These are phyloP conservation scores for Fusarium napiforme DNA, from an alignment of 2,329 filamentous ascomycete genomes.

Conservation along the genomic window DNA sequence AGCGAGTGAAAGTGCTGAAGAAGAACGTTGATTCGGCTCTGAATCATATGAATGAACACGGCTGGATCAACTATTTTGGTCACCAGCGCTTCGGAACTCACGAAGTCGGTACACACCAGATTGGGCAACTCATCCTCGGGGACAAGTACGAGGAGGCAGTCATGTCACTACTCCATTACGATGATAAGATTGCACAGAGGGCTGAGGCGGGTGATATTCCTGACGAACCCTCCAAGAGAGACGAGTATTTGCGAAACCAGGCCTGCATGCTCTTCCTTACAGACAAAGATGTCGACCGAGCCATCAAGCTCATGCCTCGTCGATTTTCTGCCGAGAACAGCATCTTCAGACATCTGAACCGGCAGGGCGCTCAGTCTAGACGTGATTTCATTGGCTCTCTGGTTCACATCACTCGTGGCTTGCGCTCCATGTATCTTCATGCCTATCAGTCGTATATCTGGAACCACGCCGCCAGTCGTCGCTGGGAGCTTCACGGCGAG, in stretches of 20 bases:
- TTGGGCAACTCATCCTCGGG: slow-evolving; percentile 86
- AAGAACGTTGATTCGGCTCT: slow-evolving; percentile 67
- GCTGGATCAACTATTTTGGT: slow-evolving; percentile 98
- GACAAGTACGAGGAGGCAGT: slow-evolving; percentile 85
- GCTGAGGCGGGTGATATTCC: slow-evolving; percentile 52
- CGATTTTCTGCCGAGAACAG: slow-evolving; percentile 84
- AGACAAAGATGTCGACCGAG: slow-evolving; percentile 66
- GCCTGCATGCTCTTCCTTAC: slow-evolving; percentile 80
- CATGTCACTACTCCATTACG: slow-evolving; percentile 79
- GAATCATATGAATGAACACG: slow-evolving; percentile 73
- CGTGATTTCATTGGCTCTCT: slow-evolving; percentile 86
- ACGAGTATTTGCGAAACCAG: slow-evolving; percentile 82
- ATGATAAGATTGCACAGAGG: slow-evolving; percentile 66
- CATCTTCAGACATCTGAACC: slow-evolving; percentile 80
- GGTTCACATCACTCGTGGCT: slow-evolving; percentile 79
- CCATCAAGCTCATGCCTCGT: slow-evolving; percentile 76
- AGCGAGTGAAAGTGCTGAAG: slow-evolving; percentile 48
- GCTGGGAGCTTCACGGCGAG: slow-evolving; percentile 80
- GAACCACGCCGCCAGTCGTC: slow-evolving; percentile 85
- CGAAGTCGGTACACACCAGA: slow-evolving; percentile 82
- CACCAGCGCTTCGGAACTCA: slow-evolving; percentile 97
- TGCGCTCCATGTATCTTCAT: slow-evolving; percentile 95
- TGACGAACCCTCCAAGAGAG: slow-evolving; percentile 68
- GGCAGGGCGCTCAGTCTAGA: slow-evolving; percentile 56
- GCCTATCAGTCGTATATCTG: slow-evolving; percentile 96